A percentile compares a stretch with the other conserved stretches of the same genome.
Evolutionary conservation across 1,139 yeast genomes (phyloP).

Genomic region (Candida albicans): DNA sequence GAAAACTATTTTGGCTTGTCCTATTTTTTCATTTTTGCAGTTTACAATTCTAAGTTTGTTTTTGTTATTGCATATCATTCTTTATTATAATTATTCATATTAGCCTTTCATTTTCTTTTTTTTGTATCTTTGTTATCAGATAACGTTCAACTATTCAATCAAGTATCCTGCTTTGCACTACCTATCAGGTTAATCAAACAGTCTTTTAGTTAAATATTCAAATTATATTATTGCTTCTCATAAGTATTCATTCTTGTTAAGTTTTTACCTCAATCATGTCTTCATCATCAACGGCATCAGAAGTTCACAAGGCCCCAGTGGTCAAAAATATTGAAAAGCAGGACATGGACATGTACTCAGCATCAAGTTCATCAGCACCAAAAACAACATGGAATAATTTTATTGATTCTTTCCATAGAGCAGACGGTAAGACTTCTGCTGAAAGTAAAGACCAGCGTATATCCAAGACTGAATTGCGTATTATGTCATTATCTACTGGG

Average conservation of each 20-base stretch:
- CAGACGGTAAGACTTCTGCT: slow-evolving; percentile 10
- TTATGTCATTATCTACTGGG: slow-evolving; percentile 45
- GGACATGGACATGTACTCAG: background rate
- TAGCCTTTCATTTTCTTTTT: background rate
- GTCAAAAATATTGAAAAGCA: background rate
- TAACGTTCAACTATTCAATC: background rate
- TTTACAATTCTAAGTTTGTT: too few species aligned
- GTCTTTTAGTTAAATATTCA: background rate
- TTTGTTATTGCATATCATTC: too few species aligned
- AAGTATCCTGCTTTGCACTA: background rate
- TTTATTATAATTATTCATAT: background rate
- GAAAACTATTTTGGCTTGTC: too few species aligned
- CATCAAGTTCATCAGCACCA: slow-evolving; percentile 1
- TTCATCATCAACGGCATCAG: background rate
- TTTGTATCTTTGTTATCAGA: background rate
- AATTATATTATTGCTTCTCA: too few species aligned
- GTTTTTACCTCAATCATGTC: slow-evolving; percentile 1
- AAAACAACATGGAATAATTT: slow-evolving; percentile 15
- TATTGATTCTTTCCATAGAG: slow-evolving; percentile 19
- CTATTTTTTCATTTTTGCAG: too few species aligned
- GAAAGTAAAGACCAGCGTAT: slow-evolving; percentile 10
- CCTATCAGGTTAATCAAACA: background rate
- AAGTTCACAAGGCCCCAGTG: background rate
- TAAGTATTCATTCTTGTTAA: too few species aligned
- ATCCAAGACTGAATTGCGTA: slow-evolving; percentile 35